phyloP scores from a whole-genome alignment of 2,329 filamentous ascomycete genomes.

The Aureobasidium uvarum region DNA sequence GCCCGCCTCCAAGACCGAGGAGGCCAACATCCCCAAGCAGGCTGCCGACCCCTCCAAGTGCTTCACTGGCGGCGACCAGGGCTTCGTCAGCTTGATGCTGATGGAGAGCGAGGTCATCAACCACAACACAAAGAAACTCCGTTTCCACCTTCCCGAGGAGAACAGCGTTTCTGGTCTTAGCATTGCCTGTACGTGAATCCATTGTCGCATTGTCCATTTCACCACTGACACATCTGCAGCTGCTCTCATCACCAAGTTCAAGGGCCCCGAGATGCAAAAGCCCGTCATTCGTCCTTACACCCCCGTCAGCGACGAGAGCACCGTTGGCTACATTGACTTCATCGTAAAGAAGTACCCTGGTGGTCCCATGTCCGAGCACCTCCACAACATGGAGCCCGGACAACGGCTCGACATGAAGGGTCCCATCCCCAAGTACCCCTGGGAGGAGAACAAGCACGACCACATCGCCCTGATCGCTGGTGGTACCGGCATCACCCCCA shows the following conservation, averaged over 20 bases:
- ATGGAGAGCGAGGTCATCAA: conserved; percentile 76
- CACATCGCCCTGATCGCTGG: conserved; percentile 88
- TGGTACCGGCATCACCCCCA: conserved; percentile 94
- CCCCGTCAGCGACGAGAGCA: conserved; percentile 80
- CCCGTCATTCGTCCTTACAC: conserved; percentile 89
- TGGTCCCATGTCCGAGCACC: conserved; percentile 86
- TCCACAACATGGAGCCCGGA: conserved; percentile 78
- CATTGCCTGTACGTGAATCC: conserved; percentile 62
- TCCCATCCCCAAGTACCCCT: conserved; percentile 89
- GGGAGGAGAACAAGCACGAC: conserved; percentile 86
- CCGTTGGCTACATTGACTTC: conserved; percentile 75
- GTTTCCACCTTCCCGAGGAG: conserved; percentile 80
- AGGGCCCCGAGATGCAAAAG: conserved; percentile 79
- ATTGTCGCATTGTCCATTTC: not conserved
- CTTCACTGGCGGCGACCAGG: conserved; percentile 85
- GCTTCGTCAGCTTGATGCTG: conserved; percentile 78
- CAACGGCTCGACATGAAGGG: conserved; percentile 91
- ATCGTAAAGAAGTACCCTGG: conserved; percentile 88
- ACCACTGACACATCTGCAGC: conserved; percentile 42
- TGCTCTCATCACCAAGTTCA: conserved; percentile 88
- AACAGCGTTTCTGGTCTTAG: conserved; percentile 80
- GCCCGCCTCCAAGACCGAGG: conserved; percentile 38
- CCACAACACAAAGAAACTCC: conserved; percentile 92
- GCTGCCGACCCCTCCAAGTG: conserved; percentile 45
- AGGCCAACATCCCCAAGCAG: conserved; percentile 43